phyloP scores from a whole-genome alignment of 768 basidiomycete species.

The Paxillus ammoniavirescens region DNA sequence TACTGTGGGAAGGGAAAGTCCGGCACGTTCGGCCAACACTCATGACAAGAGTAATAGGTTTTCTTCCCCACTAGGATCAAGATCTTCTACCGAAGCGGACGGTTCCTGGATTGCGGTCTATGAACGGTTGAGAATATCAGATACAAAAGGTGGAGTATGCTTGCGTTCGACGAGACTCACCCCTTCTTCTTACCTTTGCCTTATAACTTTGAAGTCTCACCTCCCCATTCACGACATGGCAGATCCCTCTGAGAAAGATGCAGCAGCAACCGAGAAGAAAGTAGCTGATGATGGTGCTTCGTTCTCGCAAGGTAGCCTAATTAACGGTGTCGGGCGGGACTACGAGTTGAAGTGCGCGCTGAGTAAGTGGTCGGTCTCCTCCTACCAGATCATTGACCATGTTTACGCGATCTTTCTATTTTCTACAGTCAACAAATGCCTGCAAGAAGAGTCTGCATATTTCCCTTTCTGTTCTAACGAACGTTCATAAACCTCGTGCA shows the following conservation, averaged over 20 bases:
- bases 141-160: no score
- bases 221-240: conserved; percentile 1
- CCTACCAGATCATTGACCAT: neutral
- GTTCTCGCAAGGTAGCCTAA: neutral
- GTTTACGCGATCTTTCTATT: neutral
- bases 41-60: no score
- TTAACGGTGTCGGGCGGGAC: conserved; percentile 28
- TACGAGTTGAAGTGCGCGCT: conserved; percentile 35
- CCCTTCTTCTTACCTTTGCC: neutral
- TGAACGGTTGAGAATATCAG: no score
- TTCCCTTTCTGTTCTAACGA: neutral
- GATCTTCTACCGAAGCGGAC: no score
- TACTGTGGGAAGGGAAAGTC: no score
- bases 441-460: conserved; percentile 43
- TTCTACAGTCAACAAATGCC: conserved; percentile 41
- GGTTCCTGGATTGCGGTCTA: no score
- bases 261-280: conserved; percentile 17
- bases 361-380: conserved; percentile 15
- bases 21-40: no score
- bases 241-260: conserved; percentile 2
- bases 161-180: no score
- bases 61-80: no score
- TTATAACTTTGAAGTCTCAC: no score
- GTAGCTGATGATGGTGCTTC: conserved; percentile 10
- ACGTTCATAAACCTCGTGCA: conserved; percentile 13